Percentiles rank a stretch among this genome's conserved stretches.
These are phyloP conservation scores for Colletotrichum sp. DNA, from an alignment of 2,329 filamentous ascomycete species.

Conservation along the genomic window DNA sequence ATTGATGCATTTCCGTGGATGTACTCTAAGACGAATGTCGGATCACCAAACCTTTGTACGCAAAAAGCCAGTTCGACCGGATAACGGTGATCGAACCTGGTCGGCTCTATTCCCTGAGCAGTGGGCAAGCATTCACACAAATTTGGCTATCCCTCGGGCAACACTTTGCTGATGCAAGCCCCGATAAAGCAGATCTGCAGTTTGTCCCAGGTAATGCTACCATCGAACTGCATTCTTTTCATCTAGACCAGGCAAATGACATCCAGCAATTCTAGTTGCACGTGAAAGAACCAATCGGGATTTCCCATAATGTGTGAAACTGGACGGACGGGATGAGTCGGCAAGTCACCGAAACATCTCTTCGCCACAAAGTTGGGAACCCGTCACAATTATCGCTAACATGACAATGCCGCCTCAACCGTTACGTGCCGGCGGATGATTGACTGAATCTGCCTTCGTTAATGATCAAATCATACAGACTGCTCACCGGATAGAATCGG, in stretches of 20 bases:
- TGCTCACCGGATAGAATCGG: not conserved
- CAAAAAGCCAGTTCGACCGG: not conserved
- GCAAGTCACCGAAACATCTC: not conserved
- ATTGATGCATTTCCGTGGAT: not conserved
- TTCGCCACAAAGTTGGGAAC: not conserved
- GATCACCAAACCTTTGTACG: not conserved
- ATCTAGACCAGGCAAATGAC: not conserved
- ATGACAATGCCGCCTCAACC: not conserved
- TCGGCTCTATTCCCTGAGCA: not conserved
- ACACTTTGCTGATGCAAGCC: not conserved
- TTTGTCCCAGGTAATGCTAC: not conserved
- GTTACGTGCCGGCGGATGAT: not conserved
- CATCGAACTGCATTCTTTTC: not conserved
- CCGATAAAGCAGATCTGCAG: not conserved
- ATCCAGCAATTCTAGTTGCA: not conserved
- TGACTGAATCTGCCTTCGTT: not conserved
- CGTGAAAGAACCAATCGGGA: not conserved
- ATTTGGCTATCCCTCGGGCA: not conserved
- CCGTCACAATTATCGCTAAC: not conserved
- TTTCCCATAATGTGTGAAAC: not conserved
- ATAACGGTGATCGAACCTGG: not conserved
- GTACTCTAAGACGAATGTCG: not conserved
- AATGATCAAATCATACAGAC: not conserved
- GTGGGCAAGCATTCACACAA: not conserved
- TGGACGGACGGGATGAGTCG: not conserved